These are phyloP conservation scores for Pythium angustatum DNA, from an alignment of 352 stramenopile genomes.

Conservation along the genomic window DNA sequence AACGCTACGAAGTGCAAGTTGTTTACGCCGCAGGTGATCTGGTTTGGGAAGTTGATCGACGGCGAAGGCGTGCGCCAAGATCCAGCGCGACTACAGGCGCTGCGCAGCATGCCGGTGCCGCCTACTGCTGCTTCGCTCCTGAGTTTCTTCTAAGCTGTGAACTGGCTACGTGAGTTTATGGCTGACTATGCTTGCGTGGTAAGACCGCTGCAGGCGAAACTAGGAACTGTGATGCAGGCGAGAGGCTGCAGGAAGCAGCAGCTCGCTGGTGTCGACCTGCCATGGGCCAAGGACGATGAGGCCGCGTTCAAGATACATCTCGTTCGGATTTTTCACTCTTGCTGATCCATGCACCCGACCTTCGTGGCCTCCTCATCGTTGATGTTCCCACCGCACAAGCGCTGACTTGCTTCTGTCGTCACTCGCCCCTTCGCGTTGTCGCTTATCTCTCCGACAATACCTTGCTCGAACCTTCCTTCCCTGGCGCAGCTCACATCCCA, in stretches of 20 bases:
- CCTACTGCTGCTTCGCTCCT: slow-evolving; percentile 13
- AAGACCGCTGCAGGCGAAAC: slow-evolving; percentile 2
- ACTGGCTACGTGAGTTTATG: slow-evolving; percentile 29
- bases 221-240: neutral
- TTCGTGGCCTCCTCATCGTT: no score
- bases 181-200: slow-evolving; percentile 6
- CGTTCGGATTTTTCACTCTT: no score
- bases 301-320: neutral
- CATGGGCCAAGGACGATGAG: neutral
- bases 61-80: slow-evolving; percentile 9
- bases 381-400: no score
- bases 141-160: slow-evolving; percentile 22
- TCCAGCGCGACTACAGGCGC: neutral
- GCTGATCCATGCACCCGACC: no score
- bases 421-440: no score
- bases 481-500: no score
- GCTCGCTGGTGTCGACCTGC: neutral
- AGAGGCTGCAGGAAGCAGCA: neutral
- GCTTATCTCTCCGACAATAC: no score
- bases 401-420: no score
- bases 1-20: slow-evolving; percentile 23
- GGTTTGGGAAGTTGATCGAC: slow-evolving; percentile 22
- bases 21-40: slow-evolving; percentile 8
- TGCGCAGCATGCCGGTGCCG: slow-evolving; percentile 7
- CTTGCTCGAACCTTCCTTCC: no score